Base-by-base conservation (phyloP, 305 asterid genomes). In the Salvia sclarea region DNA sequence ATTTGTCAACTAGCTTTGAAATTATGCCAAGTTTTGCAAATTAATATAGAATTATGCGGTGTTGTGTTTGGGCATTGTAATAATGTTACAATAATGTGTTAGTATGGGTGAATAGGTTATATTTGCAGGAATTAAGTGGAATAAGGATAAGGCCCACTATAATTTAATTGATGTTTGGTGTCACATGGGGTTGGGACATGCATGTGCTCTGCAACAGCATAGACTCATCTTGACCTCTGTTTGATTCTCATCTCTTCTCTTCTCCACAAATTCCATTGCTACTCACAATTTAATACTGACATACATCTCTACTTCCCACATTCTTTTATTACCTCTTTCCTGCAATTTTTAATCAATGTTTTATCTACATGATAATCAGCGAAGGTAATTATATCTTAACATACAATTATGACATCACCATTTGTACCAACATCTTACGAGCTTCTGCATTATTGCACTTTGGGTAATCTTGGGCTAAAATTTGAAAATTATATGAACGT, bases 121-220 rank as follows among this genome's bases (percentile, higher is more conserved):
- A 30, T 71, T 48, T 62, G 62, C 55, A 70, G 43, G 54, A 52
- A 41, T 61, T 69, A 61, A 45, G 64, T 69, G 70, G 9, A 33
- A 16, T 60, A 62, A 69, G 61, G 78, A 40, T 40, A 20, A 52
- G 73, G 53, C 71, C 70, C 76, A 76, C 64, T 21, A 45, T 22
- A n/a, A 30, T 8, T 60, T 48, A 50, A 52, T 68, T 40, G 56
- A 58, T 68, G 75, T 68, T 64, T 53, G 71, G 41, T n/a, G 20
- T 61, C 79, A 75, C 85, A 81, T 77, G 82, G 78, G 79, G 52
- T 35, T 16, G 54, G 60, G 66, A 77, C 78, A 68, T 72, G 66
- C 78, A 64, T 72, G 12, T 77, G 78, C 64, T 33, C 63, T 61
- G 64, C 68, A 25, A n/a, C 63, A 55, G 64, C 68, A 40, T n/a